Percentiles rank a stretch among this genome's conserved stretches.
These are phyloP conservation scores for Psilocybe sp. DNA, from an alignment of 768 basidiomycete species.

Conservation along the genomic window DNA sequence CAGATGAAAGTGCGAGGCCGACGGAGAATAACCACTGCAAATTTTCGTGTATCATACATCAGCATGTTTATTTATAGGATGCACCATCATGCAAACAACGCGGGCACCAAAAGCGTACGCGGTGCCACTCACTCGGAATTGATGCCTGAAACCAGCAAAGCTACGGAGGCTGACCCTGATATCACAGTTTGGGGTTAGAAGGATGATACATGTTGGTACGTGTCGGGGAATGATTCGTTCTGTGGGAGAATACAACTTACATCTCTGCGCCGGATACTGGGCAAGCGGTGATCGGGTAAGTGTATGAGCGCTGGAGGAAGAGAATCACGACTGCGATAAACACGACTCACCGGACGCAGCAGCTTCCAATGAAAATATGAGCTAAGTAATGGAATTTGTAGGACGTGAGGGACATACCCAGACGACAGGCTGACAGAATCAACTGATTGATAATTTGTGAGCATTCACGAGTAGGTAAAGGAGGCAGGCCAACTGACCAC, in stretches of 20 bases:
- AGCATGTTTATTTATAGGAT: too few species aligned
- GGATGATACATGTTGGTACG: not conserved
- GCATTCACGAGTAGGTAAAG: not conserved
- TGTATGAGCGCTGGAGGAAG: not conserved
- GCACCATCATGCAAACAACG: too few species aligned
- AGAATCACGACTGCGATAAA: not conserved
- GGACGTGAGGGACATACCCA: not conserved
- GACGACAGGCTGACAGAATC: conserved; percentile 13
- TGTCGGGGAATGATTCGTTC: too few species aligned
- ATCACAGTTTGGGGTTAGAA: not conserved
- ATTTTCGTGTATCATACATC: too few species aligned
- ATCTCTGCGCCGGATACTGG: conserved; percentile 2
- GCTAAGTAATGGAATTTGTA: not conserved
- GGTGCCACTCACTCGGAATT: conserved; percentile 6
- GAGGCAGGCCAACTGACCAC: not conserved
- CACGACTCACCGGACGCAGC: conserved; percentile 21
- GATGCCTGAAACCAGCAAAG: conserved; percentile 1
- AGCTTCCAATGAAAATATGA: not conserved
- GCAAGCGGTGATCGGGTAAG: not conserved
- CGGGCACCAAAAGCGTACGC: too few species aligned
- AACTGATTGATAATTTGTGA: conserved; percentile 6
- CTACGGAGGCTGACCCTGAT: conserved; percentile 14
- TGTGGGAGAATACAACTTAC: not conserved
- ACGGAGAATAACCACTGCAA: conserved; percentile 50
- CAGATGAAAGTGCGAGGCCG: conserved; percentile 47